A percentile compares a stretch with the other conserved stretches of the same genome.
Conservation (phyloP, 2,329 filamentous ascomycete genomes). For the Metarhizium humberi region DNA sequence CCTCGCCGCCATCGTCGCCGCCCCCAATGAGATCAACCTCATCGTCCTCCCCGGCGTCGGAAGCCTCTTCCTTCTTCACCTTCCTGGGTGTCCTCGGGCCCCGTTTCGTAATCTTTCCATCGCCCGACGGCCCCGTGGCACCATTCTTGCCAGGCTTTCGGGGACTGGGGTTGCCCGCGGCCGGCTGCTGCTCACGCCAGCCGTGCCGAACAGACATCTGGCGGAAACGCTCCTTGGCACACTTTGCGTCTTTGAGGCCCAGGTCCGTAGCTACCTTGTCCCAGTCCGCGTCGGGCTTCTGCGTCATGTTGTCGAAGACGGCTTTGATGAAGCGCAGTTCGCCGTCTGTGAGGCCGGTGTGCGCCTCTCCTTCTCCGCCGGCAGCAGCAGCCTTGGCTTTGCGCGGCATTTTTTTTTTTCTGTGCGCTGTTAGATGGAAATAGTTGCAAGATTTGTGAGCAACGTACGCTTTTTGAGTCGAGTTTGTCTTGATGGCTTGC, state of each 20-base stretch:
- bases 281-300: constrained; percentile 32
- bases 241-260: constrained; percentile 30
- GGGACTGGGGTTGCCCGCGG: constrained; percentile 10
- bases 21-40: constrained; percentile 8
- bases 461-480: not conserved
- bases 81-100: constrained; percentile 20
- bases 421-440: not conserved
- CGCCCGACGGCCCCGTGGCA: constrained; percentile 9
- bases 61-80: constrained; percentile 8
- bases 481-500: not conserved
- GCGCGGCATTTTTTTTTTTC: constrained; percentile 3
- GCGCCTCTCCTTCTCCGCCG: constrained; percentile 10
- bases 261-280: constrained; percentile 25
- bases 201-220: constrained; percentile 30
- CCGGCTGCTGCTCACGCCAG: constrained; percentile 22
- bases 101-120: constrained; percentile 23
- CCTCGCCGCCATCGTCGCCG: constrained; percentile 9
- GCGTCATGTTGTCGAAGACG: constrained; percentile 31
- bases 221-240: constrained; percentile 31
- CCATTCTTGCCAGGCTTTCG: constrained; percentile 17
- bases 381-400: constrained; percentile 1
- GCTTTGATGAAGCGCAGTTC: constrained; percentile 31
- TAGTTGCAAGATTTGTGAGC: not conserved
- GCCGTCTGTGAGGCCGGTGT: constrained; percentile 20
- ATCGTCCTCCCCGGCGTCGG: not conserved